Evolutionary conservation across 2,329 filamentous ascomycete genomes (phyloP), one percentile per base, ranked within the genome.

Genomic region (Leptoxyphium fumago): DNA sequence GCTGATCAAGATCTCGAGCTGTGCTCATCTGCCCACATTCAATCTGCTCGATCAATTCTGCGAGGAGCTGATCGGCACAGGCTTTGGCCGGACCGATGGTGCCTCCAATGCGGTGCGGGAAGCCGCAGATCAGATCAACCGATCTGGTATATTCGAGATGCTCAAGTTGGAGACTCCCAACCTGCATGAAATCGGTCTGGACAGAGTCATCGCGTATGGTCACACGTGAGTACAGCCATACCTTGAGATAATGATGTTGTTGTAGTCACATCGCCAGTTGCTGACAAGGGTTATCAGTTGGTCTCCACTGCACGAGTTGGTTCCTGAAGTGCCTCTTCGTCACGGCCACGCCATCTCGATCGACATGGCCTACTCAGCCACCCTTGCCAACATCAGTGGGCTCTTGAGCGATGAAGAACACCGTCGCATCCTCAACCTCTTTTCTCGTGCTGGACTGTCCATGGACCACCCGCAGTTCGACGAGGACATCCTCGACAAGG

Each of bases 341-440:
- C 81, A 84, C 57, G 80, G 80, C 2, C 80, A 84, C 55, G 80
- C 80, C 50, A 84, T 84, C 52, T 80, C 77, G 2, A 81, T 84
- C 48, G 80, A 84, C 58, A 84, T 84, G 80, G 80, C 80, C 0
- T 84, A 80, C 63, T 81, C 78, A 0, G 79, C 80, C 0, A 84
- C 80, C 0, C 68, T 84, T 3, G 77, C 80, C 14, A 73, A 78
- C 55, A 61, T 68, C 46, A 73, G 77, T n/a, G 75, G 77, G 3
- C 64, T 82, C 0, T 67, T 84, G 9, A 70, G 67, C 17, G 65
- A 75, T 39, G 67, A 65, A 1, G 78, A 84, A 50, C 77, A 83
- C 56, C 67, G 62, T 21, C 71, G 78, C 14, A 62, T 84, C 1
- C 64, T 84, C n/a, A 72, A 70, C 43, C 68, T 84, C 4, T 84